These are phyloP conservation scores for Pleodorina starrii DNA, from an alignment of 139 green algal genomes.

Conservation along the genomic window DNA sequence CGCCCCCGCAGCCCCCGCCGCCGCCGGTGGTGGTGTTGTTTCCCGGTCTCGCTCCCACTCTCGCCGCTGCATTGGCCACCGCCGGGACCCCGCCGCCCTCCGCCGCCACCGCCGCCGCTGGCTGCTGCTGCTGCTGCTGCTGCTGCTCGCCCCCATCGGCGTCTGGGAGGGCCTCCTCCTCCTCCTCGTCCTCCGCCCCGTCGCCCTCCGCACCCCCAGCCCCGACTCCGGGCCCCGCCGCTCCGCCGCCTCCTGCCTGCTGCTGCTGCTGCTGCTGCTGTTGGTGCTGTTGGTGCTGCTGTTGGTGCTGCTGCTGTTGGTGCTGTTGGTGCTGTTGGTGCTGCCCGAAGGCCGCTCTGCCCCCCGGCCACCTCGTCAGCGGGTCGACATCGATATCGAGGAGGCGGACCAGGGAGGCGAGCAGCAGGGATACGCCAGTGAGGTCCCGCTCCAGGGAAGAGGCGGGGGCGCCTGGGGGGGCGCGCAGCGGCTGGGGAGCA, in stretches of 20 bases:
- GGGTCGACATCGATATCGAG: not conserved
- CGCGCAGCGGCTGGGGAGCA: too few relatives aligned
- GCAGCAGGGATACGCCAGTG: not conserved
- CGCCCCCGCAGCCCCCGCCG: not conserved
- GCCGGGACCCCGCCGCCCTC: too few relatives aligned
- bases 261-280: not conserved
- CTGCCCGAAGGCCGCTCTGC: not conserved
- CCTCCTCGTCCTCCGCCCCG: too few relatives aligned
- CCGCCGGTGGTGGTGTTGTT: not conserved
- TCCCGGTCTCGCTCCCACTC: not conserved
- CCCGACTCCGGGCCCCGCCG: too few relatives aligned
- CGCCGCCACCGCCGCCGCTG: not conserved
- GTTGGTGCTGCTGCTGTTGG: too few relatives aligned
- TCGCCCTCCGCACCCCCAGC: too few relatives aligned
- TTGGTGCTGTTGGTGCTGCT: too few relatives aligned
- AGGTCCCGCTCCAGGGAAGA: constrained; percentile 34
- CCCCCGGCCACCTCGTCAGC: not conserved
- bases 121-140: not conserved
- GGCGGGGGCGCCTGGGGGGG: too few relatives aligned
- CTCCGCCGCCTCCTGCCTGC: too few relatives aligned
- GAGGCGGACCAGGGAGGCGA: not conserved
- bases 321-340: too few relatives aligned
- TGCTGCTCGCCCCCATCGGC: not conserved
- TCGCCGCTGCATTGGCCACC: not conserved
- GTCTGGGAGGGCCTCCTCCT: too few relatives aligned